Conservation (phyloP, 2,329 filamentous ascomycete species). For the Hymenoscyphus albidus region DNA sequence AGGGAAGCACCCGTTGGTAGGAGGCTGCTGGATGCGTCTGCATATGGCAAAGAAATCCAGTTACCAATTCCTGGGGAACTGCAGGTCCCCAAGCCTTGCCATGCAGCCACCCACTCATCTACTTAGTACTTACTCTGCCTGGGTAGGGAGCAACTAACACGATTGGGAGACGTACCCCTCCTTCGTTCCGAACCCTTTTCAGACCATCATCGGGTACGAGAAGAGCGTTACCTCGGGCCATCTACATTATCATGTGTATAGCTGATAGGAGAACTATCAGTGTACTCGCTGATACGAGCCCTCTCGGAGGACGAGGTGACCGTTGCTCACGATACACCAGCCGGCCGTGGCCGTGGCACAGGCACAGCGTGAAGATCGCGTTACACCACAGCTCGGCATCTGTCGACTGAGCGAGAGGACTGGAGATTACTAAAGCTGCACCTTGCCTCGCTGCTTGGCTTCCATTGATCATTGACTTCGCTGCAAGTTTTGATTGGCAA, state of each 20-base stretch:
- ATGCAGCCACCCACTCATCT: not conserved
- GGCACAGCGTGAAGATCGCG: not conserved
- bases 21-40: not conserved
- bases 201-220: not conserved
- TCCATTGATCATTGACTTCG: not conserved
- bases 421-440: conserved; percentile 1
- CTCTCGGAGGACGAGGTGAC: not conserved
- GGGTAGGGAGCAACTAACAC: too few relatives aligned
- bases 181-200: not conserved
- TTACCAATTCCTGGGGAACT: not conserved
- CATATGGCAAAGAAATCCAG: conserved; percentile 1
- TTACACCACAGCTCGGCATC: not conserved
- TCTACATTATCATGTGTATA: not conserved
- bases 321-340: not conserved
- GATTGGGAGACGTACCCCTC: not conserved
- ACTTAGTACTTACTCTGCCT: not conserved
- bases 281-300: not conserved
- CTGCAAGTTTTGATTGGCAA: not conserved
- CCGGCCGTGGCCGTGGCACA: not conserved
- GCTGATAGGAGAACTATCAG: not conserved
- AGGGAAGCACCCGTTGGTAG: not conserved
- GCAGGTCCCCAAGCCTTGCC: conserved; percentile 1
- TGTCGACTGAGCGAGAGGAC: not conserved
- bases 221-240: not conserved
- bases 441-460: not conserved